Conservation (phyloP, 2,329 filamentous ascomycete genomes). For the Clonostachys rosea region DNA sequence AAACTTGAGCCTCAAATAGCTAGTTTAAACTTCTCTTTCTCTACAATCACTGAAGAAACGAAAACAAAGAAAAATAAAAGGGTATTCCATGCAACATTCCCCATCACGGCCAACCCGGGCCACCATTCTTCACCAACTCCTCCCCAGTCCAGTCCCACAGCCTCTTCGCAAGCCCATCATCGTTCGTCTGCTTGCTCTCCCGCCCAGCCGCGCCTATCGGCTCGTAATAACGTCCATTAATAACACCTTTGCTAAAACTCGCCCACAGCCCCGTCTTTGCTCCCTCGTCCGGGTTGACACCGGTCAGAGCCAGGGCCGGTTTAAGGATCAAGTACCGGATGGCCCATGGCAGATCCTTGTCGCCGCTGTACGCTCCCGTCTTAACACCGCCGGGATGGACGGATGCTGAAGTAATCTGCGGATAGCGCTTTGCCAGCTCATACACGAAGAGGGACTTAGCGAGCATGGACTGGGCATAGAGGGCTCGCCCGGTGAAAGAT, state of each 20-base stretch:
- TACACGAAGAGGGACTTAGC: slow-evolving; percentile 12
- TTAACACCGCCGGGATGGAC: slow-evolving; percentile 9
- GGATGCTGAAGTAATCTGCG: slow-evolving; percentile 8
- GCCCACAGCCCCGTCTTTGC: slow-evolving; percentile 29
- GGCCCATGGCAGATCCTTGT: slow-evolving; percentile 4
- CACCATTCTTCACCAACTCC: slow-evolving; percentile 4
- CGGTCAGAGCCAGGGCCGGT: too few relatives aligned
- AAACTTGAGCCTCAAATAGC: too few relatives aligned
- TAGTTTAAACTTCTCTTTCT: too few relatives aligned
- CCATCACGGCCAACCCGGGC: too few relatives aligned
- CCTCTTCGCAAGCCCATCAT: slow-evolving; percentile 8
- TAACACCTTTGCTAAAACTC: slow-evolving; percentile 12
- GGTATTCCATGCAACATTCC: too few relatives aligned
- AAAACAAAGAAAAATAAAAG: too few relatives aligned
- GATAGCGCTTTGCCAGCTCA: slow-evolving; percentile 10
- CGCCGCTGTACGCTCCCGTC: slow-evolving; percentile 1
- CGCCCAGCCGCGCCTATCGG: slow-evolving; percentile 18
- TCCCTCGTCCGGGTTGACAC: neutral
- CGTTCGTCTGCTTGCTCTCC: neutral
- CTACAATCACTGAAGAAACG: too few relatives aligned
- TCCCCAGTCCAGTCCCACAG: slow-evolving; percentile 15
- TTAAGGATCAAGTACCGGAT: neutral
- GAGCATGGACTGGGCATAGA: slow-evolving; percentile 16
- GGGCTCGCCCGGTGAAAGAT: neutral
- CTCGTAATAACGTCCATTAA: slow-evolving; percentile 23